Percentiles rank a stretch among this genome's conserved stretches.
phyloP scores from a whole-genome alignment of 1,284 basidiomycete species.

The Apiotrichum gracile region DNA sequence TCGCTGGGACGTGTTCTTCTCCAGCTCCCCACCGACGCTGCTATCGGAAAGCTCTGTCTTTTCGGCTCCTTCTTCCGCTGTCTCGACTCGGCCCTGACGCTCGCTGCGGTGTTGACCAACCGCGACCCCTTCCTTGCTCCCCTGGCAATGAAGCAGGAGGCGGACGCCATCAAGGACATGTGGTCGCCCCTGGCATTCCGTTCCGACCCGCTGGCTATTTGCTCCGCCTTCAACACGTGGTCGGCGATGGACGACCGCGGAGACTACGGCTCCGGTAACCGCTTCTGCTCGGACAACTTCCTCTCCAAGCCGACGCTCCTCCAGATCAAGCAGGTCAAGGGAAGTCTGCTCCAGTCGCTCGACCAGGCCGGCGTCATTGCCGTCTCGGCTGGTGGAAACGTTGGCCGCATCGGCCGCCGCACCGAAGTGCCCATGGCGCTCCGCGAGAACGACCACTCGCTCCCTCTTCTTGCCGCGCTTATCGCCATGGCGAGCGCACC shows the following conservation, averaged over 20 bases:
- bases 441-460: conserved; percentile 67
- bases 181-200: conserved; percentile 70
- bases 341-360: conserved; percentile 70
- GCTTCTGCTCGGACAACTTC: conserved; percentile 83
- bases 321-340: conserved; percentile 77
- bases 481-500: conserved; percentile 83
- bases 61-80: conserved; percentile 92
- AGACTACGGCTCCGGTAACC: conserved; percentile 60
- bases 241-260: conserved; percentile 62
- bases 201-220: conserved; percentile 75
- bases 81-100: conserved; percentile 78
- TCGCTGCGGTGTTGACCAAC: conserved; percentile 83
- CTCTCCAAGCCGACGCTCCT: conserved; percentile 76
- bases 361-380: conserved; percentile 76
- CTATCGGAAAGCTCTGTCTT: conserved; percentile 82
- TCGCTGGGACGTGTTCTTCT: conserved; percentile 82
- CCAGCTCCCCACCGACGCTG: conserved; percentile 82
- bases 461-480: conserved; percentile 76
- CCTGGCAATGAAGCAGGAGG: conserved; percentile 49
- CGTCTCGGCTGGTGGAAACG: conserved; percentile 60
- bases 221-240: conserved; percentile 81
- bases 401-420: conserved; percentile 25
- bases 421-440: conserved; percentile 58
- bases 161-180: conserved; percentile 65
- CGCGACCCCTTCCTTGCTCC: conserved; percentile 88